Conservation (phyloP, 2,329 filamentous ascomycete species). For the Xylaria sp. region DNA sequence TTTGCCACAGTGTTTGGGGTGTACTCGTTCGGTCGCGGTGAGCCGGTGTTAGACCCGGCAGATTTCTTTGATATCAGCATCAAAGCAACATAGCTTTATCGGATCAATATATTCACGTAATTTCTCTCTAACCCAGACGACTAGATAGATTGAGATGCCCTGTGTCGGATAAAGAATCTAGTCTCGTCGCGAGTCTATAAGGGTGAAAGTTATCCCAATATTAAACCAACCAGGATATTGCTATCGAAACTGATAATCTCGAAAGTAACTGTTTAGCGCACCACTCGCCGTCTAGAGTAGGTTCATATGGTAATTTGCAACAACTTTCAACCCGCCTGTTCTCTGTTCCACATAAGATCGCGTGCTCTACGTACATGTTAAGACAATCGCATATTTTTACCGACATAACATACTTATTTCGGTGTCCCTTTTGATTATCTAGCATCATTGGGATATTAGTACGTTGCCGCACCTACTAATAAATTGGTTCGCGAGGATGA, state of each 20-base stretch:
- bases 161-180: neutral
- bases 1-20: slow-evolving; percentile 46
- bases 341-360: too few relatives aligned
- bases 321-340: too few relatives aligned
- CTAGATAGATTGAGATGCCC: neutral
- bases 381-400: too few relatives aligned
- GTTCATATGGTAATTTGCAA: too few relatives aligned
- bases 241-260: neutral
- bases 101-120: neutral
- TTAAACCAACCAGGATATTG: neutral
- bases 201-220: neutral
- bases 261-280: too few relatives aligned
- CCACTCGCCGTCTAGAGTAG: too few relatives aligned
- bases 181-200: neutral
- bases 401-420: too few relatives aligned
- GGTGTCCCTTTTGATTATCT: too few relatives aligned
- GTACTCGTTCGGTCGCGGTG: slow-evolving; percentile 47
- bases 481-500: neutral
- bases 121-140: neutral
- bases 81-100: slow-evolving; percentile 11
- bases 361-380: too few relatives aligned
- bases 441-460: neutral
- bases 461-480: neutral
- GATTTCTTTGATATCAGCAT: slow-evolving; percentile 46
- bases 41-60: slow-evolving; percentile 49